phyloP scores from a whole-genome alignment of 768 basidiomycete genomes.

The Tulasnella sp. region DNA sequence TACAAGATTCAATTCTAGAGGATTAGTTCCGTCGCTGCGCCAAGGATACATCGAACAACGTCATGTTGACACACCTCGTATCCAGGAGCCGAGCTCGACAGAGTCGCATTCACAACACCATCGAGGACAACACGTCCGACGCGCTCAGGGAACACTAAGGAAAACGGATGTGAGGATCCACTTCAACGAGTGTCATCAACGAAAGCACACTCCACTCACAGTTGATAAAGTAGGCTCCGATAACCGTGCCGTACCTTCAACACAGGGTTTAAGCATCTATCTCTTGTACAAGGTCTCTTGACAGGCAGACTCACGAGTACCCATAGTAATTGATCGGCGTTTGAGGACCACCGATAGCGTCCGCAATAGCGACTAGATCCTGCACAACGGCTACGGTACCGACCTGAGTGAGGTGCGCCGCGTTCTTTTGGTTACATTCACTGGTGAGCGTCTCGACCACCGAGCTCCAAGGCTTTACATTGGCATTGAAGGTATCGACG shows the following conservation, averaged over 20 bases:
- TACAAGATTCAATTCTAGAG: background rate
- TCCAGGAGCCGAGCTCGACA: background rate
- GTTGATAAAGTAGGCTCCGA: conserved; percentile 6
- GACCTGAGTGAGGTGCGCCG: background rate
- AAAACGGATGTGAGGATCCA: background rate
- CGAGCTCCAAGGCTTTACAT: background rate
- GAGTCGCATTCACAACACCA: conserved; percentile 7
- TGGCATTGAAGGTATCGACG: background rate
- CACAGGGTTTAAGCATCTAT: background rate
- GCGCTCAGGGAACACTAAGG: conserved; percentile 8
- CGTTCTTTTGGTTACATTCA: background rate
- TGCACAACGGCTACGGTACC: background rate
- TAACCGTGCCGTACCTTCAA: conserved; percentile 5
- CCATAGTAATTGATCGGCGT: conserved; percentile 9
- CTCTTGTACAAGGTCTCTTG: no score
- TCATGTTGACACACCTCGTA: background rate
- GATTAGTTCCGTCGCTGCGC: no score
- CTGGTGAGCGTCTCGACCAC: background rate
- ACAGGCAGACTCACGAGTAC: background rate
- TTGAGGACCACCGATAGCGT: conserved; percentile 7
- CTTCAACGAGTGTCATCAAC: background rate
- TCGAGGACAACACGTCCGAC: conserved; percentile 12
- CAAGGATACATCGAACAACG: no score
- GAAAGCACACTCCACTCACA: background rate
- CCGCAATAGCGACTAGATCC: conserved; percentile 8